Percentiles rank a stretch among this genome's conserved stretches.
Conservation (phyloP, 1,284 basidiomycete genomes). For the Rhodotorula sp. region DNA sequence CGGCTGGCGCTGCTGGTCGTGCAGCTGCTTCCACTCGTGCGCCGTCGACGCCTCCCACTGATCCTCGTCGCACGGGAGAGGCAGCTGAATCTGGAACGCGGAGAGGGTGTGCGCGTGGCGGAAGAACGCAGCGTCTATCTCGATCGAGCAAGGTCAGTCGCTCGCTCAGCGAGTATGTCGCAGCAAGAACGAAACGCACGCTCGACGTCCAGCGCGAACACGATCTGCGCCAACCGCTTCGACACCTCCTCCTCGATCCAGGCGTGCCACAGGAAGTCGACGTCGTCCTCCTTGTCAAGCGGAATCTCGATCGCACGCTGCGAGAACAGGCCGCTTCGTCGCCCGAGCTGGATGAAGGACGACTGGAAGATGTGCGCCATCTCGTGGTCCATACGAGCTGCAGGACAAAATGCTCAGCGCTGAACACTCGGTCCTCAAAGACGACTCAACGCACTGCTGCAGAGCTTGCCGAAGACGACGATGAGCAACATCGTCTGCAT, state of each 20-base stretch:
- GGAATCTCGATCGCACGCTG: conserved; percentile 29
- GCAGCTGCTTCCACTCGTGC: conserved; percentile 38
- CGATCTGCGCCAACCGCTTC: conserved; percentile 43
- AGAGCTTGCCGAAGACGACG: conserved; percentile 39
- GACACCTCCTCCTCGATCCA: conserved; percentile 46
- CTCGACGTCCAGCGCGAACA: conserved; percentile 43
- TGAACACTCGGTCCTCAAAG: neutral
- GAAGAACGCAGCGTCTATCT: conserved; percentile 43
- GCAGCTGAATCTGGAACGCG: conserved; percentile 46
- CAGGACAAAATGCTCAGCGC: neutral
- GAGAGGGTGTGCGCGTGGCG: conserved; percentile 46
- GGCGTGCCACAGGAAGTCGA: conserved; percentile 39
- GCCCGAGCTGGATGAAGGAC: conserved; percentile 34
- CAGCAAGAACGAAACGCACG: conserved; percentile 22
- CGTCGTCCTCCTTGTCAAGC: conserved; percentile 26
- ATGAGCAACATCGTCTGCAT: conserved; percentile 38
- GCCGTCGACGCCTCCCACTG: conserved; percentile 43
- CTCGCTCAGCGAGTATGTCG: neutral
- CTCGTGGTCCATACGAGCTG: conserved; percentile 39
- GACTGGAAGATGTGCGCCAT: conserved; percentile 45
- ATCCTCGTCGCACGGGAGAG: conserved; percentile 44
- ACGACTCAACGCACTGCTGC: conserved; percentile 26
- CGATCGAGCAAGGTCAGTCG: neutral
- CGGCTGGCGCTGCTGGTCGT: conserved; percentile 33
- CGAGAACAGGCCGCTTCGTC: conserved; percentile 39